Percentiles rank a stretch among this genome's conserved stretches.
Conservation (phyloP, 768 basidiomycete genomes). For the Suillus spraguei region DNA sequence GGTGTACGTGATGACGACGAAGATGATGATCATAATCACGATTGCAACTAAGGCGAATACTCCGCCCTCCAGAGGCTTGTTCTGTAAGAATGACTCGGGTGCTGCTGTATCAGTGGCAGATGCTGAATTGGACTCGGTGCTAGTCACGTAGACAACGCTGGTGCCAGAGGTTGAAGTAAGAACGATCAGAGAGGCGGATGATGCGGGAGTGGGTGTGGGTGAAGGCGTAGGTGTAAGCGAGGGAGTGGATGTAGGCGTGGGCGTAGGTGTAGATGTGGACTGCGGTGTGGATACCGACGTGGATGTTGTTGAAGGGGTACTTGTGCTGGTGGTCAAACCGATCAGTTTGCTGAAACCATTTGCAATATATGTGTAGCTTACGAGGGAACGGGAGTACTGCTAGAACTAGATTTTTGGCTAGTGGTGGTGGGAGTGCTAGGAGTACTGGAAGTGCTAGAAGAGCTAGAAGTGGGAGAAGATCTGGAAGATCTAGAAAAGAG, state of each 20-base stretch:
- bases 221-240: constrained; percentile 12
- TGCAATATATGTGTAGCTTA: constrained; percentile 17
- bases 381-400: constrained; percentile 21
- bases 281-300: constrained; percentile 16
- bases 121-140: constrained; percentile 27
- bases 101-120: constrained; percentile 24
- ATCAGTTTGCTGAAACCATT: background rate
- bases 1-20: constrained; percentile 45
- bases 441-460: constrained; percentile 13
- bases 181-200: constrained; percentile 26
- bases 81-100: constrained; percentile 54
- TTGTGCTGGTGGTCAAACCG: constrained; percentile 17
- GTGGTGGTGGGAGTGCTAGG: constrained; percentile 23
- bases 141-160: constrained; percentile 33
- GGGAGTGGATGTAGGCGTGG: constrained; percentile 13
- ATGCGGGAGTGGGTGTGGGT: constrained; percentile 16
- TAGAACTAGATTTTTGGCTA: background rate
- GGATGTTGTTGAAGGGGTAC: constrained; percentile 16
- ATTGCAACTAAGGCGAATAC: constrained; percentile 59
- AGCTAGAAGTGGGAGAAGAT: constrained; percentile 31
- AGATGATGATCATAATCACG: constrained; percentile 46
- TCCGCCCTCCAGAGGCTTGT: constrained; percentile 63
- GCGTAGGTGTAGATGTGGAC: constrained; percentile 14
- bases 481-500: constrained; percentile 31
- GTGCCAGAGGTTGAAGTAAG: constrained; percentile 28